A percentile compares a stretch with the other conserved stretches of the same genome.
phyloP scores from a whole-genome alignment of 1,139 yeast genomes.

The Pichiaceae sp. region DNA sequence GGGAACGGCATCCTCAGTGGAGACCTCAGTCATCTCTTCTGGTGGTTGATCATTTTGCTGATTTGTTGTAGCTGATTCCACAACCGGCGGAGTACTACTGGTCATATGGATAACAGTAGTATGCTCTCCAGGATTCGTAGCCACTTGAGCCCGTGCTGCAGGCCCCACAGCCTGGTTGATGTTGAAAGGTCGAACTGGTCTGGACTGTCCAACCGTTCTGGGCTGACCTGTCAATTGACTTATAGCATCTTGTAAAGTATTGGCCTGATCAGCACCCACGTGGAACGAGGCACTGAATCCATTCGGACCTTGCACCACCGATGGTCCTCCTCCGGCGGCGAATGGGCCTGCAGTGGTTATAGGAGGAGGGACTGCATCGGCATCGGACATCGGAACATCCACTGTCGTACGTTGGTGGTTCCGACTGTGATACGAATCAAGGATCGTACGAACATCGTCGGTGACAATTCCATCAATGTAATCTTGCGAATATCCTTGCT shows the following conservation, averaged over 20 bases:
- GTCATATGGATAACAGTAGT: too few species aligned
- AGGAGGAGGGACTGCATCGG: constrained; percentile 4
- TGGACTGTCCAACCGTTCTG: not conserved
- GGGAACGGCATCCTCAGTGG: not conserved
- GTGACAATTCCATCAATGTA: constrained; percentile 21
- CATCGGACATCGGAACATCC: constrained; percentile 6
- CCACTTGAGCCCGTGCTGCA: not conserved
- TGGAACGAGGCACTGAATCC: constrained; percentile 8
- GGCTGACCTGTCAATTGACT: constrained; percentile 4
- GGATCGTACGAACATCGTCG: constrained; percentile 13
- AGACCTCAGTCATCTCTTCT: not conserved
- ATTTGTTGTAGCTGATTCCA: not conserved
- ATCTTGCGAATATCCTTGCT: constrained; percentile 23
- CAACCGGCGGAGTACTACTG: too few species aligned
- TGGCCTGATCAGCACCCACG: constrained; percentile 6
- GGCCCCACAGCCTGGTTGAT: not conserved
- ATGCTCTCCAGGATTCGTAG: too few species aligned
- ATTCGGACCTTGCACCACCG: constrained; percentile 2
- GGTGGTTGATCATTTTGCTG: not conserved
- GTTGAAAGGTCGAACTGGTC: not conserved
- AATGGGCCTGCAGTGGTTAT: not conserved
- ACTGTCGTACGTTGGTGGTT: constrained; percentile 7
- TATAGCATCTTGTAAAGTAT: constrained; percentile 3
- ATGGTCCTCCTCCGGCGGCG: constrained; percentile 1
- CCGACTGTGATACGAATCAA: constrained; percentile 16